These are phyloP conservation scores for Toxicodendron radicans DNA, from an alignment of 345 rosid genomes.

Conservation along the genomic window DNA sequence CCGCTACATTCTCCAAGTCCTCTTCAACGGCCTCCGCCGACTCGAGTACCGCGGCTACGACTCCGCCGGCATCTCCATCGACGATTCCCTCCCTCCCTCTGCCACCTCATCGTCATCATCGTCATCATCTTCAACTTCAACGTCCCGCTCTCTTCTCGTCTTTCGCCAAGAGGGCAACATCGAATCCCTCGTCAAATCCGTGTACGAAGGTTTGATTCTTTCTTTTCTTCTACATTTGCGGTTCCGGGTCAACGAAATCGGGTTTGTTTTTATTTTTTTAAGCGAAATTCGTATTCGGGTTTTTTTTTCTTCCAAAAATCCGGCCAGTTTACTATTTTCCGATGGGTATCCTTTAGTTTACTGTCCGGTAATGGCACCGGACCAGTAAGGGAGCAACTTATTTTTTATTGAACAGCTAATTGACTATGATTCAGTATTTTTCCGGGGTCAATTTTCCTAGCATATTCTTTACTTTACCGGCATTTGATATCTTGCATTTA, in stretches of 20 bases:
- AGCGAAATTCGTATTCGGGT: no score
- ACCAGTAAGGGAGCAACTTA: neutral
- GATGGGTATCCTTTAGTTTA: neutral
- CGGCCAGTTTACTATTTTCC: neutral
- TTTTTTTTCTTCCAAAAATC: no score
- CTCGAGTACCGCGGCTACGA: conserved; percentile 97
- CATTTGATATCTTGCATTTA: no score
- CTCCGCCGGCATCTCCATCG: conserved; percentile 90
- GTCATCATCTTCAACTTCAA: conserved; percentile 11
- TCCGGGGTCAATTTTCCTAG: no score
- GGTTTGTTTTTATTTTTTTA: no score
- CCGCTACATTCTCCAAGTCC: conserved; percentile 77
- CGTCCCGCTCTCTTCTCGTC: conserved; percentile 51
- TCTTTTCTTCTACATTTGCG: neutral
- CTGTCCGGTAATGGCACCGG: neutral
- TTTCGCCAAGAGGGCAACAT: conserved; percentile 94
- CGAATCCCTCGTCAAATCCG: conserved; percentile 92
- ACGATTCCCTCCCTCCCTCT: conserved; percentile 37
- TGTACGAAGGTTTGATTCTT: conserved; percentile 56
- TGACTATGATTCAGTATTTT: no score
- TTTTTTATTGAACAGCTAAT: no score
- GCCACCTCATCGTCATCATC: conserved; percentile 27
- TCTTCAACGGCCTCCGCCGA: conserved; percentile 94
- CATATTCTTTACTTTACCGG: no score
- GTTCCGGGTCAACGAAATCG: neutral